Base-by-base conservation (phyloP, 768 basidiomycete genomes). In the Boletus vermiculosoides region DNA sequence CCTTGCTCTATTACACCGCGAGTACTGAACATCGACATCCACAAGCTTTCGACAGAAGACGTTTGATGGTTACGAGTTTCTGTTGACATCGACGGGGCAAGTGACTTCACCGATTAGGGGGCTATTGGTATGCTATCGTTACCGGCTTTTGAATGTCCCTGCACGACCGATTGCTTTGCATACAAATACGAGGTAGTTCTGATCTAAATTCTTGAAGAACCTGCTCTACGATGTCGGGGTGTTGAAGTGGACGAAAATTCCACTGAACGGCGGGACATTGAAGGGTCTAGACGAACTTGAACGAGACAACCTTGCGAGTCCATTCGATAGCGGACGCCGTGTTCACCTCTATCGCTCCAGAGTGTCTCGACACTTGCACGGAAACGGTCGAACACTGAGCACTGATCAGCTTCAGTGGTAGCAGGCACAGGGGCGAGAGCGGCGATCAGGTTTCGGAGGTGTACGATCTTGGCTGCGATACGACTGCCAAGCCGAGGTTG, bases 401-500 rank as follows among this genome's bases (percentile, higher is more conserved):
- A 47, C 13, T 33, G 64, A 11, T 61, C 52, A 22, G 12, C 22
- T 46, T 68, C 64, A 2, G 57, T 58, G 23, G 63, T 66, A 3
- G 66, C 64, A 10, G 66, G 66, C 40, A 67, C 44, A 28, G 63
- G 66, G 7, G 61, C 22, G 50, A 68, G 66, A 36, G 61, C 33
- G 12, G 66, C 55, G 55, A 56, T 55, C 37, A 57, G n/a, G 45
- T 59, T 60, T 46, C 47, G 63, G 39, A 68, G 59, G 50, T 68
- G 66, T 33, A 42, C 20, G n/a, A 22, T 33, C 46, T 47, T 47
- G 30, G 31, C 59, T 33, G 61, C 59, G 54, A 61, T 67, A 4
- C 66, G 59, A 40, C 48, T 50, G 30, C 59, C 59, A 5, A 51
- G 56, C 45, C 36, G 63, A 37, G 60, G 47, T 34, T 49, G 53